A percentile compares a stretch with the other conserved stretches of the same genome.
Evolutionary conservation across 2,329 filamentous ascomycete species (phyloP).

Genomic region (Ceratocystis diversiconidia): DNA sequence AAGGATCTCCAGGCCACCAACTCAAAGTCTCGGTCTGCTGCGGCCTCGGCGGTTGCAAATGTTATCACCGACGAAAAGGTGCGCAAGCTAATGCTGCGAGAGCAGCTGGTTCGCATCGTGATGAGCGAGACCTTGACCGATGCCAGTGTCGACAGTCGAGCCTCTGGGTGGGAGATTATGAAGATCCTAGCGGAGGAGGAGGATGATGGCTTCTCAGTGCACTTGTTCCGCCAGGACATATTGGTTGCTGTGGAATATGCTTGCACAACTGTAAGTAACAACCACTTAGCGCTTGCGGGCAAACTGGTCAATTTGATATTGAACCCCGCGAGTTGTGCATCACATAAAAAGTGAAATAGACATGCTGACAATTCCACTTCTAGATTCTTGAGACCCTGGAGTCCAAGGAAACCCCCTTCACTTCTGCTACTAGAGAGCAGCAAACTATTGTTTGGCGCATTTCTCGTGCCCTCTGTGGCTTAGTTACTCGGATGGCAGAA

Average conservation of each 20-base stretch:
- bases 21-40: slow-evolving; percentile 42
- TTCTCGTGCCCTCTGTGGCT: slow-evolving; percentile 36
- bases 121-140: slow-evolving; percentile 52
- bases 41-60: slow-evolving; percentile 45
- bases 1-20: slow-evolving; percentile 45
- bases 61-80: slow-evolving; percentile 47
- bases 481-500: slow-evolving; percentile 41
- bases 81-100: slow-evolving; percentile 49
- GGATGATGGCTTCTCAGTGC: slow-evolving; percentile 51
- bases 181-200: slow-evolving; percentile 47
- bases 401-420: slow-evolving; percentile 30
- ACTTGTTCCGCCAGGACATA: slow-evolving; percentile 47
- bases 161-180: slow-evolving; percentile 54
- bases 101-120: slow-evolving; percentile 50
- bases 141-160: slow-evolving; percentile 45
- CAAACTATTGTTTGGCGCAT: slow-evolving; percentile 41
- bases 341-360: not conserved
- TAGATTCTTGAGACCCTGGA: slow-evolving; percentile 33
- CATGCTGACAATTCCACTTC: slow-evolving; percentile 1
- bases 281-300: not conserved
- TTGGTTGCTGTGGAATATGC: slow-evolving; percentile 47
- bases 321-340: not conserved
- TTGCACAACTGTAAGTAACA: slow-evolving; percentile 33
- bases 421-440: slow-evolving; percentile 38
- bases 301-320: slow-evolving; percentile 9